These are phyloP conservation scores for Mycena maculata DNA, from an alignment of 768 basidiomycete genomes.

Conservation along the genomic window DNA sequence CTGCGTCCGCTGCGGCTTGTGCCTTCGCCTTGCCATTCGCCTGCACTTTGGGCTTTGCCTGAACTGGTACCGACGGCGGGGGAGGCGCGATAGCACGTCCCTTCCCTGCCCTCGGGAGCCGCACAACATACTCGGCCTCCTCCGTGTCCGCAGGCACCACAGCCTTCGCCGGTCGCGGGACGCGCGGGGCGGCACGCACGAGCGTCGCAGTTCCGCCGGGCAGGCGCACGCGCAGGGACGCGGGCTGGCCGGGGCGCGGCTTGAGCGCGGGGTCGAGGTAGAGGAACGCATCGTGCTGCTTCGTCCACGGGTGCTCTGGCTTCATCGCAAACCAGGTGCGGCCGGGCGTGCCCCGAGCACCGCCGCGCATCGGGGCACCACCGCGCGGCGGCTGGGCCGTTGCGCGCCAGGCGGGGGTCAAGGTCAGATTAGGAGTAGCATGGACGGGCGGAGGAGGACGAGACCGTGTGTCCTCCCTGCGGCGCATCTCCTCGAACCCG, in stretches of 20 bases:
- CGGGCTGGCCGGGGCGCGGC: slow-evolving; percentile 66
- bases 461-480: slow-evolving; percentile 70
- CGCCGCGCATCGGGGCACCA: no score
- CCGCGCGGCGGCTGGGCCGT: slow-evolving; percentile 47
- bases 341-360: slow-evolving; percentile 45
- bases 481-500: slow-evolving; percentile 89
- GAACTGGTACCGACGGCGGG: no score
- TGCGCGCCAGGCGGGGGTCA: no score
- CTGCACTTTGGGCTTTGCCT: no score
- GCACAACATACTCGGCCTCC: slow-evolving; percentile 21
- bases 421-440: no score
- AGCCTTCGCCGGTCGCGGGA: slow-evolving; percentile 29
- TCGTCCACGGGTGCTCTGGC: slow-evolving; percentile 86
- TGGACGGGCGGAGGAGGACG: slow-evolving; percentile 42
- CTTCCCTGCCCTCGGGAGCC: slow-evolving; percentile 28
- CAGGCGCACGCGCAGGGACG: slow-evolving; percentile 71
- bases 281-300: slow-evolving; percentile 81
- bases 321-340: slow-evolving; percentile 80
- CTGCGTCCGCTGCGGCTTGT: neutral
- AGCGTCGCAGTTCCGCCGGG: slow-evolving; percentile 60
- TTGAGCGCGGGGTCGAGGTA: slow-evolving; percentile 71
- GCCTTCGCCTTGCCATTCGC: no score
- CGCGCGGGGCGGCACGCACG: slow-evolving; percentile 51
- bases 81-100: neutral
- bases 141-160: slow-evolving; percentile 30